phyloP scores from a whole-genome alignment of 2,329 filamentous ascomycete genomes.

The Xylariaceae sp. region DNA sequence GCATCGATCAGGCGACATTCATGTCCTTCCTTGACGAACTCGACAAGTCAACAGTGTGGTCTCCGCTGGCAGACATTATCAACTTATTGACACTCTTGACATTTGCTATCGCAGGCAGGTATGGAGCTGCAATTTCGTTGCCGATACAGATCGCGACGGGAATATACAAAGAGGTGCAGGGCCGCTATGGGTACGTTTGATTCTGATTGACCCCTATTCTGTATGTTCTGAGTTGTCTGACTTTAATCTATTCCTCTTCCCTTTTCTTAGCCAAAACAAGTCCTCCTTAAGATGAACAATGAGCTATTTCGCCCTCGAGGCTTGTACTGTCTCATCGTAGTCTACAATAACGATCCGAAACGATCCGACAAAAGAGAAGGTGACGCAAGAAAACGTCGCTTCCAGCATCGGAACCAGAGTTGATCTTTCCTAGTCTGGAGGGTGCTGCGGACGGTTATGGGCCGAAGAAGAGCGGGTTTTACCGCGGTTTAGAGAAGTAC shows the following conservation, averaged over 20 bases:
- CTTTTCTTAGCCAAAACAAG: conserved; percentile 16
- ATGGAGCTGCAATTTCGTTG: conserved; percentile 3
- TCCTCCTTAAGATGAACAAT: conserved; percentile 22
- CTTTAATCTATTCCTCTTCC: not conserved
- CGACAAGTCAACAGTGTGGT: conserved; percentile 13
- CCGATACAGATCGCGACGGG: conserved; percentile 10
- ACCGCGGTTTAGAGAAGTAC: conserved; percentile 2
- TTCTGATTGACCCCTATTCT: no score
- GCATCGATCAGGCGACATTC: conserved; percentile 22
- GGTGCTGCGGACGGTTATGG: not conserved
- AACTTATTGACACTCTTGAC: conserved; percentile 5
- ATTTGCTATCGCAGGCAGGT: conserved; percentile 3
- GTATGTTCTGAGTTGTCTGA: not conserved
- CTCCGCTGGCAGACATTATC: conserved; percentile 6
- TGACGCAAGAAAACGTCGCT: conserved; percentile 2
- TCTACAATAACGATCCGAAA: conserved; percentile 15
- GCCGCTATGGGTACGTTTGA: conserved; percentile 13
- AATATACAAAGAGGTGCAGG: conserved; percentile 13
- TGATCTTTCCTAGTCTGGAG: conserved; percentile 17
- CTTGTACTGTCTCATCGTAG: conserved; percentile 23
- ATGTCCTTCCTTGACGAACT: conserved; percentile 24
- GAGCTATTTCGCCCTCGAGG: conserved; percentile 25
- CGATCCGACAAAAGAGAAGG: conserved; percentile 4
- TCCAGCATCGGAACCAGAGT: not conserved
- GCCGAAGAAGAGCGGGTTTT: not conserved